Base-by-base conservation (phyloP, 768 basidiomycete genomes). In the Chalciporus pseudorubinellus region DNA sequence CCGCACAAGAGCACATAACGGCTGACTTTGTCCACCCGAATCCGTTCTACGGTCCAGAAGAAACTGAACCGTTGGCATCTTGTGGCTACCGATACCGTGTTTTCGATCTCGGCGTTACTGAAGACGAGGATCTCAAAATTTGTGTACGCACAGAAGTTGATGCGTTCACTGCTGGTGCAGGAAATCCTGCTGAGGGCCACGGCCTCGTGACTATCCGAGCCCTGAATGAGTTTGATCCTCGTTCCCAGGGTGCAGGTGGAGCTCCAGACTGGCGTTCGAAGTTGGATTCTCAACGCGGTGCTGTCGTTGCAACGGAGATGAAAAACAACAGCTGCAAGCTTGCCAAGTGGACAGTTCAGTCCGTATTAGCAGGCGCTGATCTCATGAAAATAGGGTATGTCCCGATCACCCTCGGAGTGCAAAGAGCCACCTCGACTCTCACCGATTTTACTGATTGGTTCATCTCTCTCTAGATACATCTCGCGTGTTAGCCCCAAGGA, bases 211-310 rank as follows among this genome's bases (percentile, higher is more conserved):
- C 93, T 20, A 87, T 98, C 67, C 91, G 94, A 51, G 93, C 97
- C 6, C 74, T 99, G 57, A 98, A 98, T 68, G 97, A 99, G 70
- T 98, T 97, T 70, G 95, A 98, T 70, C 80, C 93, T 20, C 83
- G 92, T 46, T 81, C 93, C 2, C 83, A 84, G 57, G 95, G 95
- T 20, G 85, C 90, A 1, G 95, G 94, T 22, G 93, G 94, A 44
- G 94, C 95, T 16, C 91, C 94, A n/a, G 97, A 99, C 70, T 99
- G 97, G 97, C 83, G 95, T 29, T 82, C 89, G n/a, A 95, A 95
- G 72, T 75, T 99, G 39, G 97, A 99, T 71, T 85, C 89, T 5
- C 94, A 98, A 71, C 84, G 94, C 40, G 97, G 97, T 56, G 97
- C 97, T 2, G 95, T 99, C 39, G 94, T 98, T 53, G 93, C 97